Conservation (phyloP, 2,329 filamentous ascomycete genomes). For the Teratosphaeria nubilosa region DNA sequence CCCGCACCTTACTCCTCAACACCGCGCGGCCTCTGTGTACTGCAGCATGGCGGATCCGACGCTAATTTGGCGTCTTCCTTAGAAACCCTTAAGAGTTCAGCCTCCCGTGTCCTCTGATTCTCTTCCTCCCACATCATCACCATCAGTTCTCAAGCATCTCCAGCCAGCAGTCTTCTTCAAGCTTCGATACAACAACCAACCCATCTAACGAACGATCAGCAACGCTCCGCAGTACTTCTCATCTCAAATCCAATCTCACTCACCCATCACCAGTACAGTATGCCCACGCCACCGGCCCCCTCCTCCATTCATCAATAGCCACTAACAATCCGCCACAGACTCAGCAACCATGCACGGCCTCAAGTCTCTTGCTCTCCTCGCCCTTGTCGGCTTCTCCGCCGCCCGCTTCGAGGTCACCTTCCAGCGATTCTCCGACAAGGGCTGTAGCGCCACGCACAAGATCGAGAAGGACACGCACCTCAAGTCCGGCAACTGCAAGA, state of each 20-base stretch:
- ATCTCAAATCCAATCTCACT: not conserved
- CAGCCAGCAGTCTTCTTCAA: not conserved
- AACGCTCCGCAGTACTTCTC: not conserved
- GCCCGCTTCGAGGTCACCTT: slow-evolving; percentile 3
- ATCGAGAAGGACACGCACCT: slow-evolving; percentile 7
- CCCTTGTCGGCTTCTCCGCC: not conserved
- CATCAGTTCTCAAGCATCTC: not conserved
- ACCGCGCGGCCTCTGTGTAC: not conserved
- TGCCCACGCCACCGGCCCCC: not conserved
- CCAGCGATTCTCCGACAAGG: slow-evolving; percentile 5
- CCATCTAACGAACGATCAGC: not conserved
- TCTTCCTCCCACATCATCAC: not conserved
- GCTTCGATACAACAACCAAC: not conserved
- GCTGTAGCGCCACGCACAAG: slow-evolving; percentile 3
- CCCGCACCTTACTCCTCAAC: not conserved
- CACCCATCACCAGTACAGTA: not conserved
- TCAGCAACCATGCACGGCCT: slow-evolving; percentile 1
- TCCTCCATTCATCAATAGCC: not conserved
- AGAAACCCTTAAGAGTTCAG: not conserved
- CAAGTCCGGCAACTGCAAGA: slow-evolving; percentile 6
- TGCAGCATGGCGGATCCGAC: not conserved
- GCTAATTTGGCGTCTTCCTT: not conserved
- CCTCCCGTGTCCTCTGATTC: not conserved
- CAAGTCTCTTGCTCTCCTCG: slow-evolving; percentile 1
- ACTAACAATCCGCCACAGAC: not conserved